These are phyloP conservation scores for Phlyctochytrium bullatum DNA, from an alignment of 192 early-diverging fungal species.

Conservation along the genomic window DNA sequence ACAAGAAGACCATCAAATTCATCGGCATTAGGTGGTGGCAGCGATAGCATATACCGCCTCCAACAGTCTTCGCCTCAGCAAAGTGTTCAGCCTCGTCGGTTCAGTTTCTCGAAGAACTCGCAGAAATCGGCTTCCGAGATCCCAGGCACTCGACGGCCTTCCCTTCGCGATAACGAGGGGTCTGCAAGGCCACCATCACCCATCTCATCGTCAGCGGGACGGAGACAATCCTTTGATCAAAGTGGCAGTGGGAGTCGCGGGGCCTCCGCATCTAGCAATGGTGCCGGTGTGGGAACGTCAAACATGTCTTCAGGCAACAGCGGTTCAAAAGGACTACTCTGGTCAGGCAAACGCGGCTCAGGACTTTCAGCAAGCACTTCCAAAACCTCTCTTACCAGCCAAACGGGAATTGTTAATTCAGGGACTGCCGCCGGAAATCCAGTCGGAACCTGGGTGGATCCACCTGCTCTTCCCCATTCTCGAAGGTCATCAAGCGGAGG, in stretches of 20 bases:
- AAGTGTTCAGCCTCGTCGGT: not conserved
- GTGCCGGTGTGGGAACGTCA: not conserved
- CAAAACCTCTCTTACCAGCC: conserved; percentile 1
- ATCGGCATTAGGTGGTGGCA: not conserved
- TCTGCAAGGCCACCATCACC: not conserved
- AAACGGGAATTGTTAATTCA: not conserved
- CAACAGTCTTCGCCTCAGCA: not conserved
- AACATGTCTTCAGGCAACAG: not conserved
- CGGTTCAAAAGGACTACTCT: not conserved
- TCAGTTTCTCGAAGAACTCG: not conserved
- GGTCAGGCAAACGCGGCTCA: not conserved
- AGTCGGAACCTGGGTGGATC: too few species aligned
- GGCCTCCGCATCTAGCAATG: not conserved
- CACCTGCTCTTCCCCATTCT: too few species aligned
- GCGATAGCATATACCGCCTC: not conserved
- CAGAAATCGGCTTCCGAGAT: not conserved
- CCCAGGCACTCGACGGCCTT: not conserved
- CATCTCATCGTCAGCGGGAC: not conserved
- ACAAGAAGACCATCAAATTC: not conserved
- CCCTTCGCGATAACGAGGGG: not conserved
- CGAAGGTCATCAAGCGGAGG: too few species aligned
- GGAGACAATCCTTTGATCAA: not conserved
- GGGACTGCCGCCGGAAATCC: too few species aligned
- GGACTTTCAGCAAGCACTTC: not conserved
- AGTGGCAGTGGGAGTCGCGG: not conserved